Conservation (phyloP, 768 basidiomycete species). For the Saitozyma podzolica region DNA sequence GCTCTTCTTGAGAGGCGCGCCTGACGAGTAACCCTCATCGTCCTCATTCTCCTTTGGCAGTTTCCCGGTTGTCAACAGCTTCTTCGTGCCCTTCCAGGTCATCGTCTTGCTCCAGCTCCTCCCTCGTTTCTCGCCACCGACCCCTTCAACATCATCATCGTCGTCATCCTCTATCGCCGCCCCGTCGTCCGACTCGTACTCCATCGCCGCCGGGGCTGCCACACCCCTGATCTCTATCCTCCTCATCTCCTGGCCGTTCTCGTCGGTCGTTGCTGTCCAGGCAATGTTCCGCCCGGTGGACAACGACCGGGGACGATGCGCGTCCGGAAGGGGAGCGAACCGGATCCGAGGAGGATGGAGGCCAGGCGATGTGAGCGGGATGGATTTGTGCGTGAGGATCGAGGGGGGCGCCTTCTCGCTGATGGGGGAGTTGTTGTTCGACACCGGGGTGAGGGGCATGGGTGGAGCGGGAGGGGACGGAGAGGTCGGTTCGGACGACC, state of each 20-base stretch:
- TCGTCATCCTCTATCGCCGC: slow-evolving; percentile 7
- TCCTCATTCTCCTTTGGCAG: slow-evolving; percentile 26
- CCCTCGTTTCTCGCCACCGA: slow-evolving; percentile 30
- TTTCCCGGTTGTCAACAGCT: slow-evolving; percentile 52
- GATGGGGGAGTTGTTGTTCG: too few relatives aligned
- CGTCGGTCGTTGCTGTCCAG: slow-evolving; percentile 25
- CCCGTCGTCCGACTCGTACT: slow-evolving; percentile 20
- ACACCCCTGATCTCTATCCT: slow-evolving; percentile 29
- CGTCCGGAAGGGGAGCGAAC: slow-evolving; percentile 83
- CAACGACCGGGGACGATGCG: slow-evolving; percentile 57
- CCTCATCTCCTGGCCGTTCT: slow-evolving; percentile 29
- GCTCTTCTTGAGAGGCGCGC: slow-evolving; percentile 49
- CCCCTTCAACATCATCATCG: slow-evolving; percentile 19
- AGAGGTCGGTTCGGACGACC: too few relatives aligned
- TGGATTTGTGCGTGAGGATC: not conserved
- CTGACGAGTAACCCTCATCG: slow-evolving; percentile 20
- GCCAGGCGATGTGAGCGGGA: not conserved
- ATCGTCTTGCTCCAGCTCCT: slow-evolving; percentile 44
- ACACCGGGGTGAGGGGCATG: too few relatives aligned
- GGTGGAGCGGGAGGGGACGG: too few relatives aligned
- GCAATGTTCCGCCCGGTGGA: slow-evolving; percentile 46
- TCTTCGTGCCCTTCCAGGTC: slow-evolving; percentile 51
- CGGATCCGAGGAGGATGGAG: slow-evolving; percentile 57
- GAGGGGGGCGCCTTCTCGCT: not conserved
- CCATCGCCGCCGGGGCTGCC: slow-evolving; percentile 13